Base-by-base conservation (phyloP, 805 yeast genomes). In the Yarrowia deformans region DNA sequence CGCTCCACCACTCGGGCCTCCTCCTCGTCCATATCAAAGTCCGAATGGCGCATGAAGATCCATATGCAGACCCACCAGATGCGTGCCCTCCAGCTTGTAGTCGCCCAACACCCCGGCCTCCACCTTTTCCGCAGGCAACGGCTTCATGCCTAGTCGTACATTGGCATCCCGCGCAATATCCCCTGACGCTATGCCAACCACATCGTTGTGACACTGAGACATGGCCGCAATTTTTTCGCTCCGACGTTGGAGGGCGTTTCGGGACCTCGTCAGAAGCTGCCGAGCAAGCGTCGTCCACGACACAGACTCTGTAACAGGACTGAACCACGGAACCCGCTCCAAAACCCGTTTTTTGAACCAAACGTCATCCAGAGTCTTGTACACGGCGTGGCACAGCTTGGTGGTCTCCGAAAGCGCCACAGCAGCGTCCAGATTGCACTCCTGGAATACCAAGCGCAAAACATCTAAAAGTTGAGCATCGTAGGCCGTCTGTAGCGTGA, bases 321-420 rank as follows among this genome's bases (percentile, higher is more conserved):
- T 48, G 37, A 48, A 48, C 54, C 54, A 48, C n/a, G 54, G 54
- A 3, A 48, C 37, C 8, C 54, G n/a, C 9, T 48, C 54, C 12
- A 48, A n/a, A 18, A 48, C 54, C 13, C 23, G 19, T 9, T 7
- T 10, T 23, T 19, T 23, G 52, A 14, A 48, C 52, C 52, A 48
- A 18, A 12, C 16, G 52, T 29, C 52, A n/a, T 29, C 52, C 35
- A 48, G 52, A 1, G 18, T 16, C 2, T 8, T 9, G 23, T 32
- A 49, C 4, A 49, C n/a, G 8, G 19, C 3, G 23, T 9, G 8
- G 39, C 55, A 49, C 23, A 34, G 39, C 39, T 34, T 49, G 55
- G 9, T 9, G 7, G 23, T n/a, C 23, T 49, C 39, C 39, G 39
- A 8, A 14, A 49, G 55, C 8, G 55, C 39, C 8, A 49, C 13